Evolutionary conservation across 169 alveolate genomes (phyloP).

Genomic region (Eimeria mitis): DNA sequence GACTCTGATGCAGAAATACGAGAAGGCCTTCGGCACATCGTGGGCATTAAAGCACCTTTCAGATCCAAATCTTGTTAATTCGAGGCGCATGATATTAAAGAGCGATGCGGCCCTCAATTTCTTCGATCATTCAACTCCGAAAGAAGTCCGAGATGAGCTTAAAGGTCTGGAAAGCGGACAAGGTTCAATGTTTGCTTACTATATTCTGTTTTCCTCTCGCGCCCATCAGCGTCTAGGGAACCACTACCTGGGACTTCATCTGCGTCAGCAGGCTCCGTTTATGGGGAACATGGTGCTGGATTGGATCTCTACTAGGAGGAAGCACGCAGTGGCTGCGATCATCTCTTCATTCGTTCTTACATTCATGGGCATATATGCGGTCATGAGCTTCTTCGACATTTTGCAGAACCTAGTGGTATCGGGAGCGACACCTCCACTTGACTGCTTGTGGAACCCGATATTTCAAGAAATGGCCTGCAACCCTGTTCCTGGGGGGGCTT

Average conservation of each 20-base stretch:
- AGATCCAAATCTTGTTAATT: constrained; percentile 64
- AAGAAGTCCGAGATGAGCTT: constrained; percentile 57
- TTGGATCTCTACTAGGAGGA: constrained; percentile 70
- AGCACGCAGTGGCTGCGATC: constrained; percentile 48
- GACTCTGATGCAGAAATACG: constrained; percentile 25
- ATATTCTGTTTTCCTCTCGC: constrained; percentile 63
- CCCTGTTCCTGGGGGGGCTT: constrained; percentile 68
- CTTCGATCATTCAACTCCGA: constrained; percentile 75
- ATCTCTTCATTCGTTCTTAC: constrained; percentile 33
- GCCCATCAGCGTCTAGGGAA: constrained; percentile 38
- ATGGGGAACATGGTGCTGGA: constrained; percentile 80
- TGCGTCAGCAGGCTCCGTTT: constrained; percentile 80
- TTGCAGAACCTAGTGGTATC: constrained; percentile 42
- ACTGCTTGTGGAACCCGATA: constrained; percentile 78
- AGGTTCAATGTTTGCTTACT: constrained; percentile 71
- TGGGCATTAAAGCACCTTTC: constrained; percentile 64
- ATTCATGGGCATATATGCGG: constrained; percentile 69
- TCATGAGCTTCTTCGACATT: constrained; percentile 70
- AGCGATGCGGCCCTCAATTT: constrained; percentile 80
- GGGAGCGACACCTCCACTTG: constrained; percentile 59
- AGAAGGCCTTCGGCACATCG: constrained; percentile 50
- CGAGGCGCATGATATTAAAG: constrained; percentile 63
- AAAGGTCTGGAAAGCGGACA: constrained; percentile 76
- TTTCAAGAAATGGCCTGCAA: constrained; percentile 79
- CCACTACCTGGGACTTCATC: constrained; percentile 70